These are phyloP conservation scores for Pilobolus umbonatus DNA, from an alignment of 192 early-diverging fungal species.

Conservation along the genomic window DNA sequence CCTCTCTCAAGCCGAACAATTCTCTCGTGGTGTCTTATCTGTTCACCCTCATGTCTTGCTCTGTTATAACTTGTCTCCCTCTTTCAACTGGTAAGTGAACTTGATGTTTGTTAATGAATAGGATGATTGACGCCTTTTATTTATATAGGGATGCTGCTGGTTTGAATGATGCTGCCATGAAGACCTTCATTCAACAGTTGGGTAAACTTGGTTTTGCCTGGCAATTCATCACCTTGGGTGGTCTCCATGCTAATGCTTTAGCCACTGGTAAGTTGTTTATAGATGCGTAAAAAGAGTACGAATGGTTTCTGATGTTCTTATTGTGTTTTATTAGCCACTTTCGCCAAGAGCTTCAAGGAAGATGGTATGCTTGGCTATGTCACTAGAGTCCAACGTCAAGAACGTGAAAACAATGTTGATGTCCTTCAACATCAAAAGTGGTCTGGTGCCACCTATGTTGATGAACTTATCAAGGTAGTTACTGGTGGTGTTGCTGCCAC, in stretches of 20 bases:
- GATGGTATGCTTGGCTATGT: conserved; percentile 96
- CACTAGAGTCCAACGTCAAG: conserved; percentile 88
- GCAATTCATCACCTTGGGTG: conserved; percentile 98
- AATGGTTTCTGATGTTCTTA: background rate
- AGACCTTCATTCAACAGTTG: conserved; percentile 75
- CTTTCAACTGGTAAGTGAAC: conserved; percentile 90
- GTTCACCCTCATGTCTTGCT: conserved; percentile 81
- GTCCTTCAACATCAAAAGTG: conserved; percentile 86
- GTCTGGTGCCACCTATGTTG: conserved; percentile 69
- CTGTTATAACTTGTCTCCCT: conserved; percentile 96
- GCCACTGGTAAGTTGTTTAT: conserved; percentile 50
- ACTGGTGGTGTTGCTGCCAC: conserved; percentile 91
- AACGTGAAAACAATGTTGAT: conserved; percentile 87
- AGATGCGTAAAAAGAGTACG: no score
- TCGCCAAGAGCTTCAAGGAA: conserved; percentile 83
- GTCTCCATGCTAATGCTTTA: conserved; percentile 91
- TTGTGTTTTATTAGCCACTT: conserved; percentile 37
- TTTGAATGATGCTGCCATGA: conserved; percentile 87
- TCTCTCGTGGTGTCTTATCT: conserved; percentile 79
- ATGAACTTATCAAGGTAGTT: conserved; percentile 83
- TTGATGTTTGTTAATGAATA: background rate
- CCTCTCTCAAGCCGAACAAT: conserved; percentile 86
- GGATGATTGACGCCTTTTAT: background rate
- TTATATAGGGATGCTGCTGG: conserved; percentile 65
- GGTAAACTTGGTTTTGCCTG: conserved; percentile 91